Evolutionary conservation across 1,284 basidiomycete genomes (phyloP).

Genomic region (Papiliotrema flavescens): DNA sequence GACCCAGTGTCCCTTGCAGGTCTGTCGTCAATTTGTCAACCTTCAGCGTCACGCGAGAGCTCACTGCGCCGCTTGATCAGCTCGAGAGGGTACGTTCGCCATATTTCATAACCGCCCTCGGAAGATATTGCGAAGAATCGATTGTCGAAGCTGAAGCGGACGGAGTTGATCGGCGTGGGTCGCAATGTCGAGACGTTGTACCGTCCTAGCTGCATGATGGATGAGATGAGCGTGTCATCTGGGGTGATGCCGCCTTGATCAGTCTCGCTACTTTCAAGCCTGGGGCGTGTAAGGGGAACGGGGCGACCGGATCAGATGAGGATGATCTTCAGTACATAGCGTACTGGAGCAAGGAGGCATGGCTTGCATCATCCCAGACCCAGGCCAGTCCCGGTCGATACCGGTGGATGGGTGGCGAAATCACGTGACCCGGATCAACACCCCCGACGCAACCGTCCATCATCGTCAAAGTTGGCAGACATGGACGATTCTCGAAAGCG

Average conservation of each 20-base stretch:
- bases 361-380: slow-evolving; percentile 11
- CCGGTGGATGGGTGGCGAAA: not conserved
- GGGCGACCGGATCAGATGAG: no score
- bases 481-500: not conserved
- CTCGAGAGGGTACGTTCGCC: slow-evolving; percentile 71
- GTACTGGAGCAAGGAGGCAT: no score
- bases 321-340: no score
- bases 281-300: no score
- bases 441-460: not conserved
- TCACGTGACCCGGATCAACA: not conserved
- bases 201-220: slow-evolving; percentile 77
- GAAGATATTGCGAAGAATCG: slow-evolving; percentile 78
- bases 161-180: slow-evolving; percentile 71
- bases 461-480: slow-evolving; percentile 1
- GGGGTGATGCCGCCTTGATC: not conserved
- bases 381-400: no score
- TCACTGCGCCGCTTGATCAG: slow-evolving; percentile 75
- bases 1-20: slow-evolving; percentile 64
- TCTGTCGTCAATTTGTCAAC: slow-evolving; percentile 19
- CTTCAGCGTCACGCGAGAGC: slow-evolving; percentile 11
- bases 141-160: slow-evolving; percentile 70
- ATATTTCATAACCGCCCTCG: slow-evolving; percentile 80
- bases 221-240: not conserved
- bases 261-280: no score
- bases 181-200: slow-evolving; percentile 76